Evolutionary conservation across 805 yeast species (phyloP).

Genomic region (Candida schatavii): DNA sequence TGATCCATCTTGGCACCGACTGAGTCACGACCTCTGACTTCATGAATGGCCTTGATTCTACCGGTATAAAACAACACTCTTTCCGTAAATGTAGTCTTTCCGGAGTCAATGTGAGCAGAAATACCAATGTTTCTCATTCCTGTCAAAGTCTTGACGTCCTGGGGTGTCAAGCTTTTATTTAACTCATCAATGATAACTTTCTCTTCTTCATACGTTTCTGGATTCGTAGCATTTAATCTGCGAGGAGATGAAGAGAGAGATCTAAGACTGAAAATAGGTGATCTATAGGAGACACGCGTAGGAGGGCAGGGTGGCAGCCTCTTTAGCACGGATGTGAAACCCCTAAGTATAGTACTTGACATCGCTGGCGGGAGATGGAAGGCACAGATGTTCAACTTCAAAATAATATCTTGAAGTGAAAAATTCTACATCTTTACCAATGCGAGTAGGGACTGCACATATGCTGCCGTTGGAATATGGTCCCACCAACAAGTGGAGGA

Average conservation of each 20-base stretch:
- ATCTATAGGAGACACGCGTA: neutral
- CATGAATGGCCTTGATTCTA: conserved; percentile 93
- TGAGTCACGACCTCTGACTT: conserved; percentile 93
- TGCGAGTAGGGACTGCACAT: too few relatives aligned
- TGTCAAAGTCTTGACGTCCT: conserved; percentile 50
- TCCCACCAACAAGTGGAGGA: too few relatives aligned
- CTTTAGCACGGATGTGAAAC: neutral
- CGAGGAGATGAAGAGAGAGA: conserved; percentile 6
- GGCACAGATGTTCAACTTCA: too few relatives aligned
- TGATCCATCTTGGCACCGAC: conserved; percentile 99
- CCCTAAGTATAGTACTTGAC: neutral
- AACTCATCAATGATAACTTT: conserved; percentile 64
- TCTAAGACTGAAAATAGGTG: neutral
- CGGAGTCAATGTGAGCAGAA: conserved; percentile 97
- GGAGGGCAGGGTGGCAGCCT: neutral
- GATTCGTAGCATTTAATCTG: conserved; percentile 16
- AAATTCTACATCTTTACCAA: too few relatives aligned
- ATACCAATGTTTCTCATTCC: conserved; percentile 92
- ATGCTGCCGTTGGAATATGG: too few relatives aligned
- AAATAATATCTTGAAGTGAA: too few relatives aligned
- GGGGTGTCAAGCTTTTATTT: conserved; percentile 44
- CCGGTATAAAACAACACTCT: conserved; percentile 96
- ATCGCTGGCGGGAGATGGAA: too few relatives aligned
- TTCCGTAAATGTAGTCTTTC: conserved; percentile 97
- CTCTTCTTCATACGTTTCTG: conserved; percentile 66